A percentile compares a stretch with the other conserved stretches of the same genome.
Evolutionary conservation across 768 basidiomycete species (phyloP).

Genomic region (Kwoniella bestiolae): DNA sequence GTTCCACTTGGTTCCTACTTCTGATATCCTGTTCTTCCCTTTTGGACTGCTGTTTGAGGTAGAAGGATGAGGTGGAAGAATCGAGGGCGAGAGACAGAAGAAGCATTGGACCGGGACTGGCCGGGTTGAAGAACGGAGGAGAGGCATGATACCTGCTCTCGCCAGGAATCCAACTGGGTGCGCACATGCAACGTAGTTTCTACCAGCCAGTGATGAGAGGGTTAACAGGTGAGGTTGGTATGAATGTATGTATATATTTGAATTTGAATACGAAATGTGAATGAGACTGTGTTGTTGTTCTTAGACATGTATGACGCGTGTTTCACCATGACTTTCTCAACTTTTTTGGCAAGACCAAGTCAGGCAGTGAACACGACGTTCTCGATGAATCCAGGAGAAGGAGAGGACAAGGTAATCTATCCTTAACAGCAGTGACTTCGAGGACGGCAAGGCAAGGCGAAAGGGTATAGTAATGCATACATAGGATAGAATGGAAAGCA

Average conservation of each 20-base stretch:
- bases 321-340: too few relatives aligned
- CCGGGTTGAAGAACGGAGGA: slow-evolving; percentile 43
- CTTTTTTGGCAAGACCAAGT: too few relatives aligned
- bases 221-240: too few relatives aligned
- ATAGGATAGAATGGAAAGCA: neutral
- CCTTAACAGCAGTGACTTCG: too few relatives aligned
- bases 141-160: slow-evolving; percentile 11
- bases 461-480: neutral
- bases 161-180: neutral
- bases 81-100: slow-evolving; percentile 48
- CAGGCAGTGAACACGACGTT: too few relatives aligned
- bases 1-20: slow-evolving; percentile 48
- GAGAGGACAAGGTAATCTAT: too few relatives aligned
- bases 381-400: too few relatives aligned
- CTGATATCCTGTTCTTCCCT: slow-evolving; percentile 34
- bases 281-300: neutral
- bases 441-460: too few relatives aligned
- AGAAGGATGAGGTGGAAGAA: slow-evolving; percentile 29
- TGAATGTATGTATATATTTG: neutral
- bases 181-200: too few relatives aligned
- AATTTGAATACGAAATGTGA: neutral
- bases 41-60: slow-evolving; percentile 20
- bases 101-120: slow-evolving; percentile 51
- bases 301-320: neutral
- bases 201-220: too few relatives aligned